phyloP scores from a whole-genome alignment of 176 grass and related monocot species.

The Carex kokanica region DNA sequence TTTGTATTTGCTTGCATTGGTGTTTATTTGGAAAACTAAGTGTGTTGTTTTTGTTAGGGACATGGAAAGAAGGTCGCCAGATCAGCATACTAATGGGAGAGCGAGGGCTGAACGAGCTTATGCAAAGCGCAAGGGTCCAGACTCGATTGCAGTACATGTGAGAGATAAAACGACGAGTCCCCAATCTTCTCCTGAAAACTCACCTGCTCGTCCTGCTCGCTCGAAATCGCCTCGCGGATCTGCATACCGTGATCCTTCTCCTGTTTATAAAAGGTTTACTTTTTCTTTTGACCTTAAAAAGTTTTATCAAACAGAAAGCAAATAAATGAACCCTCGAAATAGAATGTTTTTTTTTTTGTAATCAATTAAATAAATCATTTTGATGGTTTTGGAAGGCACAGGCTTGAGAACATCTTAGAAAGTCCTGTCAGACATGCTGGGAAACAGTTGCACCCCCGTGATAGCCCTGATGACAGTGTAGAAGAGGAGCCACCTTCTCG shows the following conservation, averaged over 20 bases:
- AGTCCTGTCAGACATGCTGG: conserved; percentile 45
- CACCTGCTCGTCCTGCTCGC: background rate
- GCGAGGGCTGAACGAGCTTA: conserved; percentile 17
- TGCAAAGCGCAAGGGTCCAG: conserved; percentile 20
- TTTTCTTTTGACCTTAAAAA: background rate
- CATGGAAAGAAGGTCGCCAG: conserved; percentile 33
- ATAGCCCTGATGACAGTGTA: conserved; percentile 40
- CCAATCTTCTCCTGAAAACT: background rate
- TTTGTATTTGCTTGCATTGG: background rate
- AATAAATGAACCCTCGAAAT: background rate
- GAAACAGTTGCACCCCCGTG: conserved; percentile 34
- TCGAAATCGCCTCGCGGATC: background rate
- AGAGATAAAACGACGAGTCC: conserved; percentile 4
- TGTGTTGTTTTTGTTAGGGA: conserved; percentile 33
- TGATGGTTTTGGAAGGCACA: conserved; percentile 4
- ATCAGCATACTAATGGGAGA: conserved; percentile 29
- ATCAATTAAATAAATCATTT: background rate
- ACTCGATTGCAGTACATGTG: background rate
- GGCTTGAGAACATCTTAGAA: conserved; percentile 19
- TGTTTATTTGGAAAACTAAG: conserved; percentile 18
- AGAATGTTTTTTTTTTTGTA: background rate
- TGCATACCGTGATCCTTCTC: background rate
- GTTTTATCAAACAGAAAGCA: background rate
- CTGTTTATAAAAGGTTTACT: conserved; percentile 1
- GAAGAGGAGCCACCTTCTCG: conserved; percentile 46